Base-by-base conservation (phyloP, 139 green algal species). In the Tetratostichococcus sp. region DNA sequence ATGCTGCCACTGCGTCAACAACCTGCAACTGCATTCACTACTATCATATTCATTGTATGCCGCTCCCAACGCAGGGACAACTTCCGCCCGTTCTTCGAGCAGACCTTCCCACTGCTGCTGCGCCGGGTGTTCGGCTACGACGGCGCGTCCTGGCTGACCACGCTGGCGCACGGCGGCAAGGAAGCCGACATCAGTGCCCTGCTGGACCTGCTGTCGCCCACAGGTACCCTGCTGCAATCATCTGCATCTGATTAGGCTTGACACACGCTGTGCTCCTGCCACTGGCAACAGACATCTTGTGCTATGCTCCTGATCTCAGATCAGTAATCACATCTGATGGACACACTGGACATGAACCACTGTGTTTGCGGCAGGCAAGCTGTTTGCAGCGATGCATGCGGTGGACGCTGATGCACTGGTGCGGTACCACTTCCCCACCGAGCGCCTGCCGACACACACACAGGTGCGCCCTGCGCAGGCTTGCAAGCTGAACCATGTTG, bases 51-150 rank as follows among this genome's bases (percentile, higher is more conserved):
- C 19, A 62, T n/a, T 62, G 50, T 5, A 26, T 5, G 17, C 17
- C 50, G 19, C 50, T 26, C 22, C 22, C 19, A 26, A 5, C 66
- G 67, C 83, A 95, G 89, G 72, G 91, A 96, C 79, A 95, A 95
- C 76, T 70, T 90, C 26, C 80, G 91, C 0, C 86, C 84, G 4
- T 95, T 96, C 82, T 95, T 96, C 66, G 91, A 95, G 58, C 82
- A 88, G 59, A 94, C 85, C 70, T 94, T 96, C 35, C 81, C 87
- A 0, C 81, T 85, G 1, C 81, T 96, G 42, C 79, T 96, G 23
- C 88, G 86, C 72, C 82, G 83, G 1, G 73, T 93, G 1, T 96
- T 96, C 80, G 91, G 91, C 21, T 95, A 93, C 73, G 89, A 90
- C 67, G 86, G 90, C 65, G 78, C 82, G 16, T 87, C 82, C 71